phyloP scores from a whole-genome alignment of 306 rosid species.

The Prunus padus region DNA sequence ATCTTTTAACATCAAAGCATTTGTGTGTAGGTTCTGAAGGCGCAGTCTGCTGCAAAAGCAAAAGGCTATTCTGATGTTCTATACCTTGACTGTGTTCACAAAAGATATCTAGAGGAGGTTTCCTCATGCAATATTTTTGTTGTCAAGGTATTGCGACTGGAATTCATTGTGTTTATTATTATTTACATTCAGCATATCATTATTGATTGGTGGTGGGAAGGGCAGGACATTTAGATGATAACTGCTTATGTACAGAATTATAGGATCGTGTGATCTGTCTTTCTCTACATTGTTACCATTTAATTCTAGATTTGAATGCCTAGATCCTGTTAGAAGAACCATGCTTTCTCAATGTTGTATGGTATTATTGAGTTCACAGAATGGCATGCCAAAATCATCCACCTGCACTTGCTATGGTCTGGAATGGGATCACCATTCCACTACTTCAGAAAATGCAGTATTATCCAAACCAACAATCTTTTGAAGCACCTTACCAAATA shows the following conservation, averaged over 20 bases:
- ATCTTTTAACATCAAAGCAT: slow-evolving; percentile 1
- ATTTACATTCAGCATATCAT: background rate
- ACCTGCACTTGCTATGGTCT: background rate
- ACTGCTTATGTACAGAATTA: background rate
- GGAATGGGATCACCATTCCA: background rate
- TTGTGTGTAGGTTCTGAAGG: slow-evolving; percentile 75
- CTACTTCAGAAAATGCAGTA: background rate
- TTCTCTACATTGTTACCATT: background rate
- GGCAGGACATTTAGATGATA: background rate
- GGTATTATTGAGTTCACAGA: background rate
- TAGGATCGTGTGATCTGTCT: background rate
- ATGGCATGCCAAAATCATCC: background rate
- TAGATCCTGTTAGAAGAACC: background rate
- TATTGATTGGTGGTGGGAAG: slow-evolving; percentile 4
- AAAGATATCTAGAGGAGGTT: slow-evolving; percentile 95
- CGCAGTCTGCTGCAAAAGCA: slow-evolving; percentile 89
- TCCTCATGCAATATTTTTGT: slow-evolving; percentile 95
- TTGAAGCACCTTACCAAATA: background rate
- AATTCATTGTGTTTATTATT: background rate
- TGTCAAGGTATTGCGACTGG: slow-evolving; percentile 66
- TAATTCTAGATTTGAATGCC: background rate
- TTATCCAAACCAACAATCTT: background rate
- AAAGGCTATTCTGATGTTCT: slow-evolving; percentile 92
- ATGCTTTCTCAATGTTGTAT: background rate
- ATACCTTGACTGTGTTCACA: slow-evolving; percentile 88